Percentiles rank a stretch among this genome's conserved stretches.
Evolutionary conservation across 306 rosid genomes (phyloP).

Genomic region (Abrus precatorius): DNA sequence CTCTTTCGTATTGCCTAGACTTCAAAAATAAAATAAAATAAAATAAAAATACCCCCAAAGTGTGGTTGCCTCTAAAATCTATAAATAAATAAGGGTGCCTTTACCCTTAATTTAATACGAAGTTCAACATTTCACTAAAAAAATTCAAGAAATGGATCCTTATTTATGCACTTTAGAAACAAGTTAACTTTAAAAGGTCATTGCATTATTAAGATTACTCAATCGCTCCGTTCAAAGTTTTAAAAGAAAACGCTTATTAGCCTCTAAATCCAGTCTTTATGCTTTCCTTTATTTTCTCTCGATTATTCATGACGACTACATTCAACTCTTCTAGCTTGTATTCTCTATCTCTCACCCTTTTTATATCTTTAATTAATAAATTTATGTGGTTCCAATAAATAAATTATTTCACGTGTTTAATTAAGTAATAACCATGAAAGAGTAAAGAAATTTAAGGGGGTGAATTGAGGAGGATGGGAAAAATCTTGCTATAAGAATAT

Average conservation of each 20-base stretch:
- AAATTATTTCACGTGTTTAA: not conserved
- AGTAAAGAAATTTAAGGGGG: not conserved
- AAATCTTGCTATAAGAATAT: conserved; percentile 49
- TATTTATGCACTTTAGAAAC: not conserved
- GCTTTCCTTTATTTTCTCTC: conserved; percentile 51
- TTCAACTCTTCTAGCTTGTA: conserved; percentile 11
- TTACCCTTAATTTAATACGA: no score
- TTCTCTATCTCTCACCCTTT: conserved; percentile 3
- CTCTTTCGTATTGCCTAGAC: conserved; percentile 54
- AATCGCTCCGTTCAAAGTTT: conserved; percentile 52
- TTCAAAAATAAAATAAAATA: not conserved
- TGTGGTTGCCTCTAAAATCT: not conserved
- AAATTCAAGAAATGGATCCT: not conserved
- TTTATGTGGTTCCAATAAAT: conserved; percentile 17
- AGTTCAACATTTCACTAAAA: not conserved
- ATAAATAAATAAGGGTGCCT: not conserved
- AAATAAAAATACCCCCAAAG: not conserved
- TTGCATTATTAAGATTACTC: not conserved
- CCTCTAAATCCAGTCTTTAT: conserved; percentile 46
- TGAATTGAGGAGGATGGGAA: conserved; percentile 42
- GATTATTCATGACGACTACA: conserved; percentile 59
- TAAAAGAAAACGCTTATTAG: conserved; percentile 49
- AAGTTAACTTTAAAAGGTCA: not conserved
- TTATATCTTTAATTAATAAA: conserved; percentile 28
- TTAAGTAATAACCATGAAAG: conserved; percentile 12